phyloP scores from a whole-genome alignment of 345 rosid species.

The Salix viminalis region DNA sequence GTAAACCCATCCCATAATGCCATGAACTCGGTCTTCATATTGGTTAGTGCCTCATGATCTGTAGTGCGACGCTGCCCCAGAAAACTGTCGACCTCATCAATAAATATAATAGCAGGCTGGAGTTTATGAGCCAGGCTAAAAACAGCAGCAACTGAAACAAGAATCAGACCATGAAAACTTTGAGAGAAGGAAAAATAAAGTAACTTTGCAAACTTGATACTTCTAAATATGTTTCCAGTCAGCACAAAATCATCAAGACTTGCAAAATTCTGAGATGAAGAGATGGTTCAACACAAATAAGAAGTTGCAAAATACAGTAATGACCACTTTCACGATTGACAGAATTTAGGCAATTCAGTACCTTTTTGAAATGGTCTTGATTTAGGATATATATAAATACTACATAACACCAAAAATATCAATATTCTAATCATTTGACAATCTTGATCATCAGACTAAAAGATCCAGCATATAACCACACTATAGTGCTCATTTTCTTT shows the following conservation, averaged over 20 bases:
- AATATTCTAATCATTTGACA: background rate
- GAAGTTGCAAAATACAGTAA: background rate
- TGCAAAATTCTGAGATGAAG: background rate
- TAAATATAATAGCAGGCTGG: conserved; percentile 93
- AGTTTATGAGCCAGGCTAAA: conserved; percentile 92
- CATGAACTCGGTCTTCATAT: conserved; percentile 99
- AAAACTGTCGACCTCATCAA: conserved; percentile 97
- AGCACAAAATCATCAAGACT: background rate
- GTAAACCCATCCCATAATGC: conserved; percentile 99
- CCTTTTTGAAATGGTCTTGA: background rate
- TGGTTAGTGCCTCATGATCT: conserved; percentile 86
- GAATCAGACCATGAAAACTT: background rate
- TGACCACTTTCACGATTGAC: background rate
- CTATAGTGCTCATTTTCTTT: background rate
- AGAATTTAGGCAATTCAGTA: background rate
- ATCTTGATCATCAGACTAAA: background rate
- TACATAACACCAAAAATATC: background rate
- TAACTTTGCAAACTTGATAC: background rate
- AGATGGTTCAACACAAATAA: background rate
- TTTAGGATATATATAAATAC: background rate
- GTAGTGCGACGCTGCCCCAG: conserved; percentile 85
- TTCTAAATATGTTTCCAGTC: background rate
- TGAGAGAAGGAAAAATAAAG: background rate
- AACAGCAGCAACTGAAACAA: conserved; percentile 80
- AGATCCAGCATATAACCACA: background rate